Percentiles rank a stretch among this genome's conserved stretches.
Evolutionary conservation across 2,329 filamentous ascomycete species (phyloP).

Genomic region (Trichocomaceae sp.): DNA sequence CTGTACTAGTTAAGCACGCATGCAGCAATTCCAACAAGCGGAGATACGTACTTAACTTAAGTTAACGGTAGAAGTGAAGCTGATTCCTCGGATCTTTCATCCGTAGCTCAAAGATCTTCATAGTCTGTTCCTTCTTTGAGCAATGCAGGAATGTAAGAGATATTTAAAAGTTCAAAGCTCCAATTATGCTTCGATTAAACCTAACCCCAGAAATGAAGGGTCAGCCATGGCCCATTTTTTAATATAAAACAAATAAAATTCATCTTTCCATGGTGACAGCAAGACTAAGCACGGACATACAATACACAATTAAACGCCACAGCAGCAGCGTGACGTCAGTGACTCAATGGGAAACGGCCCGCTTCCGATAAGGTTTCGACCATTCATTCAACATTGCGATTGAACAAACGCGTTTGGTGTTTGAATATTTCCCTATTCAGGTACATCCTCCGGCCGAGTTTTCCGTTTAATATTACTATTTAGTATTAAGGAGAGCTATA

Average conservation of each 20-base stretch:
- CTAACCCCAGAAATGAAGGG: no score
- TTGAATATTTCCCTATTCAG: background rate
- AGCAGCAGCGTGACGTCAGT: background rate
- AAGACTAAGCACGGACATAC: no score
- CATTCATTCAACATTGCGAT: no score
- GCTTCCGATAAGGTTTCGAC: background rate
- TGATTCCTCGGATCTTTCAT: conserved; percentile 1
- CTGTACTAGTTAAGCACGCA: background rate
- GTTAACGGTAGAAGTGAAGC: background rate
- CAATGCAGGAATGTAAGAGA: no score
- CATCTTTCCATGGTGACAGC: no score
- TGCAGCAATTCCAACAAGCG: background rate
- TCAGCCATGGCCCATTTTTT: no score
- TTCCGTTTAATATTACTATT: background rate
- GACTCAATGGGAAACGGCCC: background rate
- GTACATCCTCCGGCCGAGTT: background rate
- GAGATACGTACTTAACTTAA: background rate
- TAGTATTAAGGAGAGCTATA: no score
- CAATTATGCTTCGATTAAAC: no score
- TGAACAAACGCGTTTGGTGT: no score
- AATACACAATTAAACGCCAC: no score
- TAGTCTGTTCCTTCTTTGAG: background rate
- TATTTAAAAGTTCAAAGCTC: background rate
- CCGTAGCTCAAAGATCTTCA: background rate
- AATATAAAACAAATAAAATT: no score